These are phyloP conservation scores for Trichoderma breve DNA, from an alignment of 2,329 filamentous ascomycete species.

Conservation along the genomic window DNA sequence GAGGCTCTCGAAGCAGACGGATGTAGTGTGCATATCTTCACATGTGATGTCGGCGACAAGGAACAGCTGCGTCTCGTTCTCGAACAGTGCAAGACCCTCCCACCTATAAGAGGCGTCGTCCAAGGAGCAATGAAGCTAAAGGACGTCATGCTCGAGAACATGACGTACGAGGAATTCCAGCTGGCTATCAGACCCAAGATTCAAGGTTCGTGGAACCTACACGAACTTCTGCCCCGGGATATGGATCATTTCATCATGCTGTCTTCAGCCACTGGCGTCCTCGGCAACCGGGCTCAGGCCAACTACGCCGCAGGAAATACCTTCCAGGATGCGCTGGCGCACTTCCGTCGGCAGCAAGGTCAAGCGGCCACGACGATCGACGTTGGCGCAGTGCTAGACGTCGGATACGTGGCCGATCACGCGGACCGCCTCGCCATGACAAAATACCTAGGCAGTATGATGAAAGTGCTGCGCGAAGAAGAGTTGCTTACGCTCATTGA, in stretches of 20 bases:
- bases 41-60: slow-evolving; percentile 24
- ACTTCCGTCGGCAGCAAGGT: slow-evolving; percentile 16
- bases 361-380: slow-evolving; percentile 6
- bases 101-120: slow-evolving; percentile 26
- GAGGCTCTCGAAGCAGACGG: slow-evolving; percentile 17
- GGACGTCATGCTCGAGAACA: slow-evolving; percentile 24
- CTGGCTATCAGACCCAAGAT: slow-evolving; percentile 34
- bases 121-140: slow-evolving; percentile 24
- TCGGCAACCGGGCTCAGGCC: slow-evolving; percentile 35
- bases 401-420: slow-evolving; percentile 30
- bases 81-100: slow-evolving; percentile 19
- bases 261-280: slow-evolving; percentile 34
- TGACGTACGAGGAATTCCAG: slow-evolving; percentile 31
- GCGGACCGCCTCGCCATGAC: slow-evolving; percentile 22
- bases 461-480: slow-evolving; percentile 16
- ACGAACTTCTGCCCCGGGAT: slow-evolving; percentile 36
- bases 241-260: slow-evolving; percentile 39
- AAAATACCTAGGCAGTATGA: slow-evolving; percentile 20
- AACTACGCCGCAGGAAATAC: slow-evolving; percentile 39
- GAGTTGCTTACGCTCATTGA: slow-evolving; percentile 1
- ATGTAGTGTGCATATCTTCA: slow-evolving; percentile 16
- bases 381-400: slow-evolving; percentile 15
- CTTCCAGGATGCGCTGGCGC: slow-evolving; percentile 30
- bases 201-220: slow-evolving; percentile 30
- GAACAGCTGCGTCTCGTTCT: slow-evolving; percentile 16